A percentile compares a stretch with the other conserved stretches of the same genome.
phyloP scores from a whole-genome alignment of 2,329 filamentous ascomycete genomes.

The Hypoxylon sp. region DNA sequence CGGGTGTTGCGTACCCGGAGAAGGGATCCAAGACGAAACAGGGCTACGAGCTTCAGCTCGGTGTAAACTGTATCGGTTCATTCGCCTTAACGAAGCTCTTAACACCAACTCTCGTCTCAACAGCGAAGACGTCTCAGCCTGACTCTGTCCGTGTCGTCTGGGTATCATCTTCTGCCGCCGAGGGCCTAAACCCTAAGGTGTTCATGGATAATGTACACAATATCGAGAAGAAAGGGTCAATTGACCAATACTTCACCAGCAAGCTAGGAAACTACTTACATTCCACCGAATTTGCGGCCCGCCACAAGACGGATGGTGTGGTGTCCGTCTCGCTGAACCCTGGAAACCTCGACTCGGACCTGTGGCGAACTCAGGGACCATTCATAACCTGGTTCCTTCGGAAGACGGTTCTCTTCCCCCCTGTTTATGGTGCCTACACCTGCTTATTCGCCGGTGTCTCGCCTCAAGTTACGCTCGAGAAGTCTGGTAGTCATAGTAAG shows the following conservation, averaged over 20 bases:
- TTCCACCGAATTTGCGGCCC: slow-evolving; percentile 36
- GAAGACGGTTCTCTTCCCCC: slow-evolving; percentile 45
- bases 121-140: slow-evolving; percentile 53
- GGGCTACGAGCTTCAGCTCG: slow-evolving; percentile 40
- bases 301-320: slow-evolving; percentile 48
- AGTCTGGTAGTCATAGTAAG: slow-evolving; percentile 54
- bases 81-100: slow-evolving; percentile 38
- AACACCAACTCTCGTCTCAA: slow-evolving; percentile 44
- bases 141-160: slow-evolving; percentile 48
- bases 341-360: slow-evolving; percentile 58
- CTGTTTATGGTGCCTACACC: slow-evolving; percentile 62
- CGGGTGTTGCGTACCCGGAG: slow-evolving; percentile 56
- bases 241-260: slow-evolving; percentile 36
- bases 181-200: slow-evolving; percentile 41
- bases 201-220: slow-evolving; percentile 44
- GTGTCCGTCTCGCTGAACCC: slow-evolving; percentile 57
- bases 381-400: slow-evolving; percentile 35
- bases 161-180: slow-evolving; percentile 52
- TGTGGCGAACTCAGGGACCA: slow-evolving; percentile 53
- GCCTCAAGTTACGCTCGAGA: slow-evolving; percentile 59
- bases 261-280: slow-evolving; percentile 41
- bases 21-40: slow-evolving; percentile 37
- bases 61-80: slow-evolving; percentile 37
- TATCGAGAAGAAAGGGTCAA: slow-evolving; percentile 3
- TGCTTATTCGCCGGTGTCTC: slow-evolving; percentile 64